Evolutionary conservation across 2,329 filamentous ascomycete species (phyloP), one percentile per base, ranked within the genome.

Genomic region (Trichothecium roseum): DNA sequence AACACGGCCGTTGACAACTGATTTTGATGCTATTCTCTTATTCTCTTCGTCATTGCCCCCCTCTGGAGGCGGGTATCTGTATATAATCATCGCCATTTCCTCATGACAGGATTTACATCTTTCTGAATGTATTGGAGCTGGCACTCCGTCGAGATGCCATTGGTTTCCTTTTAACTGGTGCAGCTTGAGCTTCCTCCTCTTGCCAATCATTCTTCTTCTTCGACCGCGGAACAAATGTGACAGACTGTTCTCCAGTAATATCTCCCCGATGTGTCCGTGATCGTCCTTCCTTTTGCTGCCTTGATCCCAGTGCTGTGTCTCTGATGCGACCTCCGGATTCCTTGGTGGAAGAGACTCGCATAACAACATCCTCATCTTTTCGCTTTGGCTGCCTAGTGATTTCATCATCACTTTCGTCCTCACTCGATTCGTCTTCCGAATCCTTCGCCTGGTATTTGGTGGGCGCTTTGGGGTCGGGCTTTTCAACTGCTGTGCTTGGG

Each of bases 51-150:
- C 17, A 22, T 18, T 8, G 22, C 16, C 13, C 31, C 10, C 30
- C 18, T 12, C 10, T 17, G 30, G 15, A 16, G 12, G 6, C 30
- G 30, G 30, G 30, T 18, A 18, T 18, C 2, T 31, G 30, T 13
- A 31, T 16, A 31, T 16, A 18, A 18, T 18, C 16, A 31, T 44
- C 33, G 42, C 43, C 43, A 43, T 38, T 38, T 28, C 16, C 18
- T 26, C 12, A 18, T 14, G 4, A 10, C 20, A 24, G 20, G 20
- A 24, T 41, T 55, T 62, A 81, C 65, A 84, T 68, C 50, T 67
- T 71, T 54, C 81, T 72, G 55, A 87, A 84, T 28, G 78, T 78
- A 58, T 89, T 88, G 35, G 70, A 72, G 57, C 81, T 86, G 34
- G 84, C 84, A 56, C 81, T 87, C 48, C 83, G 66, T 48, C 83